phyloP scores from a whole-genome alignment of 2,329 filamentous ascomycete species.

The Colletotrichum echinochloae region DNA sequence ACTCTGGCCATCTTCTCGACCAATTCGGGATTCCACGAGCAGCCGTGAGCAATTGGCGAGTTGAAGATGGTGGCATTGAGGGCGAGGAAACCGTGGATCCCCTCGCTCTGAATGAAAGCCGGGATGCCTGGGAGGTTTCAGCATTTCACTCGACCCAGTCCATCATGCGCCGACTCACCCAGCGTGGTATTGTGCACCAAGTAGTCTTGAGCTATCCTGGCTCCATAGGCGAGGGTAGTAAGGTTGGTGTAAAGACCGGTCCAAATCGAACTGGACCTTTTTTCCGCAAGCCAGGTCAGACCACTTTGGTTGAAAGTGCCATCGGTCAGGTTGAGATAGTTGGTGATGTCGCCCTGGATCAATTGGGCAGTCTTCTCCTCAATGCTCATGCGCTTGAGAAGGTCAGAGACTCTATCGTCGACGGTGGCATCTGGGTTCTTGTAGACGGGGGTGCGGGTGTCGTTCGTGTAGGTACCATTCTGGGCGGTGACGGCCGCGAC shows the following conservation, averaged over 20 bases:
- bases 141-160: not conserved
- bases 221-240: conserved; percentile 71
- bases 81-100: conserved; percentile 78
- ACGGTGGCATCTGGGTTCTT: conserved; percentile 72
- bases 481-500: conserved; percentile 45
- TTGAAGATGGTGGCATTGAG: conserved; percentile 84
- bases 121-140: conserved; percentile 76
- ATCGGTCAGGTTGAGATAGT: conserved; percentile 78
- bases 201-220: conserved; percentile 77
- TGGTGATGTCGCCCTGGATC: conserved; percentile 76
- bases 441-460: conserved; percentile 60
- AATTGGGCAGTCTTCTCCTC: conserved; percentile 79
- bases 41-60: conserved; percentile 78
- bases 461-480: conserved; percentile 40
- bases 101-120: conserved; percentile 79
- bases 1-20: conserved; percentile 74
- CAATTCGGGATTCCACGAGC: conserved; percentile 75
- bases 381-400: conserved; percentile 79
- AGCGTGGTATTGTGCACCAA: conserved; percentile 62
- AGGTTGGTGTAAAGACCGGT: conserved; percentile 76
- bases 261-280: conserved; percentile 77
- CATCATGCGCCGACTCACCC: conserved; percentile 42
- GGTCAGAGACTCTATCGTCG: conserved; percentile 73
- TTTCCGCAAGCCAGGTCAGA: conserved; percentile 73
- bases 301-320: conserved; percentile 76